Percentiles rank a stretch among this genome's conserved stretches.
Conservation (phyloP, 2,329 filamentous ascomycete genomes). For the Pseudogymnoascus sp. region DNA sequence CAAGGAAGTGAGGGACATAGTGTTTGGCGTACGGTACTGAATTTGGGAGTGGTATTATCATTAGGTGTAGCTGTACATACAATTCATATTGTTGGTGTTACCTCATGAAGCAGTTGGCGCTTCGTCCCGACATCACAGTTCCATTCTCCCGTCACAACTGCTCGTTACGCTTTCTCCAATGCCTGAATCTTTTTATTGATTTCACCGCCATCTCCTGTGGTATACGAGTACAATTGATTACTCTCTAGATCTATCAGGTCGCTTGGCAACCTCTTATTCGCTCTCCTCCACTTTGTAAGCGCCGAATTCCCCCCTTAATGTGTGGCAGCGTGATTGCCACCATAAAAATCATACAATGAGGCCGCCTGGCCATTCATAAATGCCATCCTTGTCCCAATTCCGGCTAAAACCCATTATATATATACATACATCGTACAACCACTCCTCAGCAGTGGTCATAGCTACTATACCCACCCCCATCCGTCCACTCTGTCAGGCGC, state of each 20-base stretch:
- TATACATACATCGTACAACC: neutral
- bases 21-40: neutral
- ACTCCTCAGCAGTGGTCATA: conserved; percentile 21
- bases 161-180: too few species aligned
- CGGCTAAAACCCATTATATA: neutral
- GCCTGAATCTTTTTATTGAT: neutral
- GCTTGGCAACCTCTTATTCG: neutral
- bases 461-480: conserved; percentile 20
- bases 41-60: neutral
- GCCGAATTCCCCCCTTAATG: neutral
- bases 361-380: neutral
- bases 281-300: neutral
- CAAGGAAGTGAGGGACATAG: conserved; percentile 15
- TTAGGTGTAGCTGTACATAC: conserved; percentile 3
- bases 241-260: neutral
- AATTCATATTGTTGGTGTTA: neutral
- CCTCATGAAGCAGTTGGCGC: neutral
- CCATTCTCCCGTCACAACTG: neutral
- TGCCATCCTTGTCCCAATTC: neutral
- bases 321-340: neutral
- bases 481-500: conserved; percentile 20
- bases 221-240: neutral
- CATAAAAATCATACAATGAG: neutral
- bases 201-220: neutral
- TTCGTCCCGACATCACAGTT: neutral